These are phyloP conservation scores for Cladosporium sp. DNA, from an alignment of 2,329 filamentous ascomycete species.

Conservation along the genomic window DNA sequence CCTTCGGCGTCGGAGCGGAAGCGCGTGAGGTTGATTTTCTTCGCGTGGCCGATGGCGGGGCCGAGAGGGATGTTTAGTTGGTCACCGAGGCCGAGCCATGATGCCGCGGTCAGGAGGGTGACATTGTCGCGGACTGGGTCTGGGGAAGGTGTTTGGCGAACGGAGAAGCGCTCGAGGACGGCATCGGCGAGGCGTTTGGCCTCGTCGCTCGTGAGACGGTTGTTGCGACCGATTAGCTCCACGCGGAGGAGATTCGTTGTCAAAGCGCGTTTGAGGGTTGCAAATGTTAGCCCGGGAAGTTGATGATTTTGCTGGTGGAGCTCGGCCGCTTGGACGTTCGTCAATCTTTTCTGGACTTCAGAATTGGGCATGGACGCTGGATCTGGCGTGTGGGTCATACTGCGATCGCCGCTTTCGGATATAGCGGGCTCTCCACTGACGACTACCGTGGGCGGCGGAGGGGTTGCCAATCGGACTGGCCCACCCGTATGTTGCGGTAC, in stretches of 20 bases:
- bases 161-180: slow-evolving; percentile 34
- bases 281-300: slow-evolving; percentile 15
- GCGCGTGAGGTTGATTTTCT: slow-evolving; percentile 36
- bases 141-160: slow-evolving; percentile 29
- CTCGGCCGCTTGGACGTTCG: not conserved
- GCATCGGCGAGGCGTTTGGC: slow-evolving; percentile 41
- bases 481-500: slow-evolving; percentile 57
- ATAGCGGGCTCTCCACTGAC: slow-evolving; percentile 44
- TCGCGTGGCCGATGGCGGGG: slow-evolving; percentile 24
- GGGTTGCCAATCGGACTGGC: slow-evolving; percentile 57
- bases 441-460: slow-evolving; percentile 47
- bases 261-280: slow-evolving; percentile 40
- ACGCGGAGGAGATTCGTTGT: slow-evolving; percentile 43
- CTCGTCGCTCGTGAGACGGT: slow-evolving; percentile 39
- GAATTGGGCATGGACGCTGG: not conserved
- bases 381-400: slow-evolving; percentile 7
- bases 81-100: slow-evolving; percentile 35
- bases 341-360: not conserved
- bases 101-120: slow-evolving; percentile 36
- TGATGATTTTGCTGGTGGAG: not conserved
- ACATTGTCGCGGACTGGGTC: slow-evolving; percentile 29
- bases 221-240: slow-evolving; percentile 33
- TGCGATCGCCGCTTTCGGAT: slow-evolving; percentile 17
- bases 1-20: slow-evolving; percentile 33
- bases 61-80: slow-evolving; percentile 34